Evolutionary conservation across 495 filamentous ascomycete species (phyloP).

Genomic region (Penicillium lividum): DNA sequence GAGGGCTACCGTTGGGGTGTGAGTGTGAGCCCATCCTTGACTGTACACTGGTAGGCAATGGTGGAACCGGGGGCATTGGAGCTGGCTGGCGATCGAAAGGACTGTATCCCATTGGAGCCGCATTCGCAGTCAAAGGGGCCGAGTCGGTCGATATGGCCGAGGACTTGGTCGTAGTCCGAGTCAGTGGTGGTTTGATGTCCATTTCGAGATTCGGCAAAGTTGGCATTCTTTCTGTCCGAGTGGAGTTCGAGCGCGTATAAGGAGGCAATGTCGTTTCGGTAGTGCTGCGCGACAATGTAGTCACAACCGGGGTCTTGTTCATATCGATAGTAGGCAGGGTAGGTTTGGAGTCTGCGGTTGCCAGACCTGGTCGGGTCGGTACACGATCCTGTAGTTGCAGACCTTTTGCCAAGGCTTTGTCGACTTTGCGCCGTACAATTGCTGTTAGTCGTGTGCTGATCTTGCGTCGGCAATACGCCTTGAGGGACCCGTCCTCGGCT

Average conservation of each 20-base stretch:
- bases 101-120: conserved; percentile 29
- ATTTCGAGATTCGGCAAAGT: conserved; percentile 29
- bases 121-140: conserved; percentile 21
- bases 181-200: conserved; percentile 23
- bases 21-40: conserved; percentile 16
- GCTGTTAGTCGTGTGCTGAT: conserved; percentile 76
- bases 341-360: conserved; percentile 57
- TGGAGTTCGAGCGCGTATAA: conserved; percentile 24
- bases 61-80: conserved; percentile 26
- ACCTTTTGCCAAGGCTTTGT: conserved; percentile 80
- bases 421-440: conserved; percentile 80
- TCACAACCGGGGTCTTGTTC: conserved; percentile 60
- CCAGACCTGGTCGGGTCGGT: conserved; percentile 52
- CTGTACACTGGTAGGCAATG: conserved; percentile 18
- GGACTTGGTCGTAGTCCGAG: conserved; percentile 26
- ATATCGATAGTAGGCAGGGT: conserved; percentile 64
- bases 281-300: conserved; percentile 62
- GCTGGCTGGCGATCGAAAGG: conserved; percentile 22
- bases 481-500: conserved; percentile 70
- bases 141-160: conserved; percentile 28
- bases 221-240: conserved; percentile 13
- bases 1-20: conserved; percentile 13
- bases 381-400: conserved; percentile 59
- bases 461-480: conserved; percentile 85
- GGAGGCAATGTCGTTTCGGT: conserved; percentile 66